phyloP scores from a whole-genome alignment of 2,329 filamentous ascomycete species.

The Colletotrichum sp. region DNA sequence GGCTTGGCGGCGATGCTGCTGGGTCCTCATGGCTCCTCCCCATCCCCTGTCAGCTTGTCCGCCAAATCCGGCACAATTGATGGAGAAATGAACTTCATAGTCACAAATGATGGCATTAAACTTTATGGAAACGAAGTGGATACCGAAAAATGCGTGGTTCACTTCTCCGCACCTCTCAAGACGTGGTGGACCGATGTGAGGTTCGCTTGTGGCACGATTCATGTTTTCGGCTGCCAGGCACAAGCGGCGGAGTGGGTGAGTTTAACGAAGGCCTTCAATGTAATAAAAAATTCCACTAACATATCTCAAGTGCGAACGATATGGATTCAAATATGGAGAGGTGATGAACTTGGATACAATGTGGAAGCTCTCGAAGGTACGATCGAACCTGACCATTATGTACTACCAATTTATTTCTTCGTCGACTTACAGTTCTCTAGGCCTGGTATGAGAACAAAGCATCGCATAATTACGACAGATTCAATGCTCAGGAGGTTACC shows the following conservation, averaged over 20 bases:
- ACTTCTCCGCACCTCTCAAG: not conserved
- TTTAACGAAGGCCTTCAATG: not conserved
- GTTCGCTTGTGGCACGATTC: not conserved
- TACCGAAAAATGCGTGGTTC: not conserved
- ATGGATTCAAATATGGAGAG: not conserved
- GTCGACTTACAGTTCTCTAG: not conserved
- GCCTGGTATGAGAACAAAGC: not conserved
- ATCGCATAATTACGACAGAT: not conserved
- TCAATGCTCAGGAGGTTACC: not conserved
- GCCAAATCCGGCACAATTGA: not conserved
- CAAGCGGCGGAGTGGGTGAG: not conserved
- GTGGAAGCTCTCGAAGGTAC: not conserved
- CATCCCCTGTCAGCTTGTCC: not conserved
- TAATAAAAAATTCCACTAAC: fast-evolving
- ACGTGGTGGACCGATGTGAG: not conserved
- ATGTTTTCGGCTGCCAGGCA: not conserved
- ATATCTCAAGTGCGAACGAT: not conserved
- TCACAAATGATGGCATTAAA: not conserved
- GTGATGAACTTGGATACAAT: not conserved
- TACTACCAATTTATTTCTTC: not conserved
- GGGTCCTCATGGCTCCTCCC: not conserved
- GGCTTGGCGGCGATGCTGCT: not conserved
- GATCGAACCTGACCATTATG: not conserved
- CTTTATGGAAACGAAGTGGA: not conserved
- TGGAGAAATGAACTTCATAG: not conserved